A percentile compares a stretch with the other conserved stretches of the same genome.
Conservation (phyloP, 768 basidiomycete genomes). For the Rossbeevera mucosa region DNA sequence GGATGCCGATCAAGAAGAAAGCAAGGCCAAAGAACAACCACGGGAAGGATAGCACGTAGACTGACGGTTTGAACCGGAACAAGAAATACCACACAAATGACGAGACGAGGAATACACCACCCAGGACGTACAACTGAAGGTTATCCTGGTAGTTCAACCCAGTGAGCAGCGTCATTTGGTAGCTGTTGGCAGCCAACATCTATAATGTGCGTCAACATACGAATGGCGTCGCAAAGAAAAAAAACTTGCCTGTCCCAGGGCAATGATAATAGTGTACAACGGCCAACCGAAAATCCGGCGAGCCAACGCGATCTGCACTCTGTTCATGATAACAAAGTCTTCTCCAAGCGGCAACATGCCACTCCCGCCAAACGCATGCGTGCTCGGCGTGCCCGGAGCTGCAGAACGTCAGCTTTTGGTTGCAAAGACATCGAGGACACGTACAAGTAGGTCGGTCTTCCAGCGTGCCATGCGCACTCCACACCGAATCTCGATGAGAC, state of each 20-base stretch:
- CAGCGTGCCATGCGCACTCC: constrained; percentile 59
- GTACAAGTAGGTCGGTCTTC: constrained; percentile 69
- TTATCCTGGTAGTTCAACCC: constrained; percentile 81
- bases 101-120: constrained; percentile 79
- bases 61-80: constrained; percentile 83
- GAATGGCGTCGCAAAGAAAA: background rate
- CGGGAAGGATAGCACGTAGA: constrained; percentile 80
- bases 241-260: constrained; percentile 63
- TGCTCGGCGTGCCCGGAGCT: constrained; percentile 46
- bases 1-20: constrained; percentile 88
- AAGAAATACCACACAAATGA: constrained; percentile 87
- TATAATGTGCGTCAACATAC: constrained; percentile 22
- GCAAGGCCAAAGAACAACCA: constrained; percentile 91
- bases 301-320: constrained; percentile 79
- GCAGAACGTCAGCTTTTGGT: background rate
- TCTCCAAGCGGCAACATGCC: constrained; percentile 47
- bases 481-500: constrained; percentile 74
- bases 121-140: constrained; percentile 85
- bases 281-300: constrained; percentile 84
- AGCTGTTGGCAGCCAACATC: constrained; percentile 89
- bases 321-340: constrained; percentile 75
- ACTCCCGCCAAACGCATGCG: constrained; percentile 44
- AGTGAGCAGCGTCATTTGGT: constrained; percentile 88
- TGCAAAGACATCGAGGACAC: constrained; percentile 29
- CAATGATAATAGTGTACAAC: constrained; percentile 85